These are phyloP conservation scores for Talaromyces piceae DNA, from an alignment of 2,329 filamentous ascomycete genomes.

Conservation along the genomic window DNA sequence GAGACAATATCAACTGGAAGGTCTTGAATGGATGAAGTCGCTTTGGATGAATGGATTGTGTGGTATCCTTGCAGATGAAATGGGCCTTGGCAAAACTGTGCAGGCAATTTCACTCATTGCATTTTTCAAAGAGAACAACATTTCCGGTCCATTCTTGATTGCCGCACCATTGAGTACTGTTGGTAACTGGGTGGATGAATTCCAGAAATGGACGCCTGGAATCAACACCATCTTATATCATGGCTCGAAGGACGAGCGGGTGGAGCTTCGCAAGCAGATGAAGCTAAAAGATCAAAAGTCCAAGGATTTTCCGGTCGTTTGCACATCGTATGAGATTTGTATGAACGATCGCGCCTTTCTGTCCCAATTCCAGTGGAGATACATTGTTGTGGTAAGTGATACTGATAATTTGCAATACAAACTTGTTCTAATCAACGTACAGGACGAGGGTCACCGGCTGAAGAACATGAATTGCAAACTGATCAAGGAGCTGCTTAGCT, in stretches of 20 bases:
- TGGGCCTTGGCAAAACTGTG: constrained; percentile 88
- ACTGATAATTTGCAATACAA: not conserved
- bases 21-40: constrained; percentile 81
- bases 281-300: constrained; percentile 59
- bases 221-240: constrained; percentile 91
- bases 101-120: constrained; percentile 86
- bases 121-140: constrained; percentile 76
- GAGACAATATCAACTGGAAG: constrained; percentile 90
- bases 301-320: constrained; percentile 76
- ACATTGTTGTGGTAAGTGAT: constrained; percentile 73
- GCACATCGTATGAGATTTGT: constrained; percentile 94
- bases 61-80: constrained; percentile 87
- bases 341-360: constrained; percentile 80
- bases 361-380: constrained; percentile 84
- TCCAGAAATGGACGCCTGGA: constrained; percentile 77
- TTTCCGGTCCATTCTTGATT: constrained; percentile 84
- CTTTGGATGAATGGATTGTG: constrained; percentile 85
- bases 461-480: constrained; percentile 94
- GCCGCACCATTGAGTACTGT: constrained; percentile 85
- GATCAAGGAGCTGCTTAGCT: constrained; percentile 80
- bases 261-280: constrained; percentile 66
- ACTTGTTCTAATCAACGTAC: constrained; percentile 1
- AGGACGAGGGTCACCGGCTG: constrained; percentile 93
- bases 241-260: constrained; percentile 70
- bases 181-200: constrained; percentile 94